phyloP scores from a whole-genome alignment of 257 asterid genomes.

The Solanum boliviense region DNA sequence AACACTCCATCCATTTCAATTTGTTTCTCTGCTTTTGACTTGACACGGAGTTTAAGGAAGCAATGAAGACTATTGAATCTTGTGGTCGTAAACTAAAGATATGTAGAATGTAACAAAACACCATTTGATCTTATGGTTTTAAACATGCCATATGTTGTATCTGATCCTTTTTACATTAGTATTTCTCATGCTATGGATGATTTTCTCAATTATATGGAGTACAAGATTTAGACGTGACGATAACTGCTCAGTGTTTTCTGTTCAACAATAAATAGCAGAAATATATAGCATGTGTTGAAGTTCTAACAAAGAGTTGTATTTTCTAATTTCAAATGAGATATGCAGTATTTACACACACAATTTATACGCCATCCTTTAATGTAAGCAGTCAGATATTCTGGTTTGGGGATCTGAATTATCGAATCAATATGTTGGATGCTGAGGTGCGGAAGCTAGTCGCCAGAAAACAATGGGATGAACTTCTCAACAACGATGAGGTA shows the following conservation, averaged over 20 bases:
- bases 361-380: not conserved
- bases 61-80: not conserved
- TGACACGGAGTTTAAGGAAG: not conserved
- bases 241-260: not conserved
- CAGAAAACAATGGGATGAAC: constrained; percentile 53
- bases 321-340: not conserved
- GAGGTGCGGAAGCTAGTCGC: constrained; percentile 54
- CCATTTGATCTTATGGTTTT: not conserved
- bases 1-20: not conserved
- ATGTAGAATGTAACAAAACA: not conserved
- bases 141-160: not conserved
- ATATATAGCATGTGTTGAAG: not conserved
- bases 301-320: not conserved
- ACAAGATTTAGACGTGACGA: not conserved
- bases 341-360: not conserved
- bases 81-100: not conserved
- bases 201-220: not conserved
- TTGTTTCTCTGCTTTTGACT: not conserved
- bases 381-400: constrained; percentile 70
- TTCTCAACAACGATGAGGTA: constrained; percentile 73
- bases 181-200: not conserved
- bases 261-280: not conserved
- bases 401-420: constrained; percentile 92
- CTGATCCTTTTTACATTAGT: not conserved
- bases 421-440: constrained; percentile 69